Evolutionary conservation across 805 yeast species (phyloP), one percentile per base, ranked within the genome.

Genomic region (Pichia gijzeniarum): DNA sequence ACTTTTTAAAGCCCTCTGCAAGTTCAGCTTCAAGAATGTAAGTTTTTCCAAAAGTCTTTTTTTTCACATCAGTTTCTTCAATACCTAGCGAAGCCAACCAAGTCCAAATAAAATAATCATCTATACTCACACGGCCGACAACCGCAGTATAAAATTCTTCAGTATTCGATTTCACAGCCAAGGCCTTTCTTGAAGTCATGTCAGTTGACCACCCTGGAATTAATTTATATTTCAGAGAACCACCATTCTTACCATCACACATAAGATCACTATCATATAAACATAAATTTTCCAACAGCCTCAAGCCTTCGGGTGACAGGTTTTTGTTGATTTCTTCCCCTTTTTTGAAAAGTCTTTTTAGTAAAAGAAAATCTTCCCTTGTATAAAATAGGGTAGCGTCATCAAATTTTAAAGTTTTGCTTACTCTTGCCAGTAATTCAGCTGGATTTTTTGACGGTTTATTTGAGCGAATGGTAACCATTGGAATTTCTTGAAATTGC

Each of bases 81-180:
- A 80, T 72, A 0, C 86, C 86, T 20, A 87, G 60, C 2, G 88
- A 75, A 1, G 89, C 78, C 57, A 87, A 69, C 96, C 96, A 88
- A 0, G 95, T 77, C 96, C 96, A 88, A 25, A 87, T 85, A 57
- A 82, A 88, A 61, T 84, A 88, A 61, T 88, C 96, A 61, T 86
- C 95, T 17, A 88, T 77, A 5, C 85, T 73, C 1, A 85, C 82
- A 48, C 85, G 74, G 8, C 76, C 67, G 9, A 85, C 71, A n/a
- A 60, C 57, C 2, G 73, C 75, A 6, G 74, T 66, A 37, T 72
- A 65, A 40, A 61, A 68, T 46, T 61, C 65, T 5, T 55, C 53
- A 1, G 48, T 47, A 16, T 53, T 48, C n/a, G 39, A 44, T 20
- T 57, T 55, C 7, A 53, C 21, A 44, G 47, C 47, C 62, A 21